A percentile compares a stretch with the other conserved stretches of the same genome.
phyloP scores from a whole-genome alignment of 768 basidiomycete species.

The Phaffia australis region DNA sequence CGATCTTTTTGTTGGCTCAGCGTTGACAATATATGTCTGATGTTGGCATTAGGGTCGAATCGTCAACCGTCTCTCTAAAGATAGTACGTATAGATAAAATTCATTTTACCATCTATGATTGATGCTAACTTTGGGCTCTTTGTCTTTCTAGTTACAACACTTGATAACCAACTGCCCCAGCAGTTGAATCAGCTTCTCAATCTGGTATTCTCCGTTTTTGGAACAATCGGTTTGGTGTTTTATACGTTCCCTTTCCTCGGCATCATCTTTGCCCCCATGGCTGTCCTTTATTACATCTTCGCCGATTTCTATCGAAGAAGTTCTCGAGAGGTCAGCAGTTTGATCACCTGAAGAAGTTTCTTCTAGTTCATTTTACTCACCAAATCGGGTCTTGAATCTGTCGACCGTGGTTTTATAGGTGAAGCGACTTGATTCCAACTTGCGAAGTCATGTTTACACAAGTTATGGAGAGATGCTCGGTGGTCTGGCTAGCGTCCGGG shows the following conservation, averaged over 20 bases:
- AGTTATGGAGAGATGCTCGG: constrained; percentile 24
- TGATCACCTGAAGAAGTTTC: no score
- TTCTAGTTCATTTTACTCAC: no score
- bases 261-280: constrained; percentile 31
- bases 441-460: constrained; percentile 30
- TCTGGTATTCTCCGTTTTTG: constrained; percentile 30
- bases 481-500: constrained; percentile 12
- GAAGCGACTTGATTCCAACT: constrained; percentile 31
- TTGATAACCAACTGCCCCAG: constrained; percentile 44
- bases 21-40: no score
- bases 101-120: background rate
- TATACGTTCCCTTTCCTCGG: constrained; percentile 34
- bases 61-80: constrained; percentile 16
- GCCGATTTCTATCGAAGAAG: constrained; percentile 30
- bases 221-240: constrained; percentile 32
- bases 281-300: constrained; percentile 25
- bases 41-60: constrained; percentile 6
- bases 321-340: constrained; percentile 25
- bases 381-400: background rate
- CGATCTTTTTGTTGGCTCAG: background rate
- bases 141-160: constrained; percentile 43
- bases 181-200: constrained; percentile 26
- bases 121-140: background rate
- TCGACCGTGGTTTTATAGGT: constrained; percentile 6
- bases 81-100: background rate